phyloP scores from a whole-genome alignment of 306 rosid genomes.

The Inga laurina region DNA sequence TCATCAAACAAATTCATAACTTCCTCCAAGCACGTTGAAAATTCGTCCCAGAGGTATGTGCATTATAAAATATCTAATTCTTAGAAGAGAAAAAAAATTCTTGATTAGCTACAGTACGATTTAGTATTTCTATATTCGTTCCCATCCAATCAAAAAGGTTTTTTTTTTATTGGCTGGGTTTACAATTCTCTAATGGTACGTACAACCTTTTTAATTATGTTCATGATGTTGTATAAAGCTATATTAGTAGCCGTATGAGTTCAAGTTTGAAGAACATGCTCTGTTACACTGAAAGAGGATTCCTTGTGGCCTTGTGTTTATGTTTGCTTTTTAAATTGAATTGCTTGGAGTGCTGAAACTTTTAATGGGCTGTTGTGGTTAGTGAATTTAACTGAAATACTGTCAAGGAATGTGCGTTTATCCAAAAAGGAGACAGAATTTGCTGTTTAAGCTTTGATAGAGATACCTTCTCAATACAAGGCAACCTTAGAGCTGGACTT shows the following conservation, averaged over 20 bases:
- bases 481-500: constrained; percentile 65
- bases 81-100: not conserved
- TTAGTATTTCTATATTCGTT: not conserved
- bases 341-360: not conserved
- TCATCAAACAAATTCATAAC: not conserved
- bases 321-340: not conserved
- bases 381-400: constrained; percentile 77
- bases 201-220: not conserved
- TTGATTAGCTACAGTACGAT: not conserved
- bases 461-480: constrained; percentile 91
- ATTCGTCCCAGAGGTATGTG: too few relatives aligned
- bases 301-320: not conserved
- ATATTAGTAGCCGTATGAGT: not conserved
- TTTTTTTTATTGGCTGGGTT: not conserved
- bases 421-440: constrained; percentile 64
- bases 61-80: not conserved
- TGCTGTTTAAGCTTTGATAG: constrained; percentile 85
- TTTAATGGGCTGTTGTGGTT: not conserved
- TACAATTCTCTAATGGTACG: not conserved
- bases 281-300: not conserved
- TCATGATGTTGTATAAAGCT: not conserved
- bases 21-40: not conserved
- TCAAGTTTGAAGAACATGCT: not conserved
- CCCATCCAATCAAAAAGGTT: not conserved
- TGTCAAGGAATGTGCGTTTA: constrained; percentile 56